Evolutionary conservation across 805 yeast species (phyloP).

Genomic region (Wickerhamomyces bisporus): DNA sequence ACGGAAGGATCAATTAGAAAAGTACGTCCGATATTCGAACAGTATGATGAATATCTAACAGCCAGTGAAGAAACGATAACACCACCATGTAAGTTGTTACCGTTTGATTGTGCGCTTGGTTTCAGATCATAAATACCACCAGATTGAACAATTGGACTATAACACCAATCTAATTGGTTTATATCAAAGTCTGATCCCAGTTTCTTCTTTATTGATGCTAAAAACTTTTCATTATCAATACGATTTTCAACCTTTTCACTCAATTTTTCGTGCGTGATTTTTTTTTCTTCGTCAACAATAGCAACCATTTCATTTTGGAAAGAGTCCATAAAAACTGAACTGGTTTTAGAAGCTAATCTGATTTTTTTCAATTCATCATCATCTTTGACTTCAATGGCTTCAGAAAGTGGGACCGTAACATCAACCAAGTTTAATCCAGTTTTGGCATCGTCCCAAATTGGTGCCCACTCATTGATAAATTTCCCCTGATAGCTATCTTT

Average conservation of each 20-base stretch:
- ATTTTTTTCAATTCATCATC: conserved; percentile 64
- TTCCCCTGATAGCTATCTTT: conserved; percentile 82
- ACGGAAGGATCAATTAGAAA: conserved; percentile 85
- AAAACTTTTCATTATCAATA: conserved; percentile 74
- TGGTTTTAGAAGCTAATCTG: conserved; percentile 68
- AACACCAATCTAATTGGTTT: conserved; percentile 84
- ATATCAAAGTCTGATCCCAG: conserved; percentile 68
- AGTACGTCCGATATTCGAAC: conserved; percentile 84
- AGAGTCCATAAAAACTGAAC: conserved; percentile 72
- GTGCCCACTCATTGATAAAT: conserved; percentile 76
- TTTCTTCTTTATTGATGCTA: conserved; percentile 48
- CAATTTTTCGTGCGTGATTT: conserved; percentile 65
- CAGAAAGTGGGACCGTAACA: conserved; percentile 49
- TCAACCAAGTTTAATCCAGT: conserved; percentile 43
- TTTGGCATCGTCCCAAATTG: conserved; percentile 33
- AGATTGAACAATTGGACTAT: conserved; percentile 85
- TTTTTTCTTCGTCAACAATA: conserved; percentile 80
- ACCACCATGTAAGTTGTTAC: conserved; percentile 62
- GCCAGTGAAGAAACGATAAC: conserved; percentile 83
- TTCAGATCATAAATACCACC: conserved; percentile 80
- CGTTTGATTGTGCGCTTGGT: conserved; percentile 75
- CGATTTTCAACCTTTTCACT: conserved; percentile 74
- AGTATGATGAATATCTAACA: conserved; percentile 80
- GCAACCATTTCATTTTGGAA: conserved; percentile 86
- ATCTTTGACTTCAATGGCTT: conserved; percentile 69